phyloP scores from a whole-genome alignment of 164 flowering plant genomes.

The Magnolia officinalis region DNA sequence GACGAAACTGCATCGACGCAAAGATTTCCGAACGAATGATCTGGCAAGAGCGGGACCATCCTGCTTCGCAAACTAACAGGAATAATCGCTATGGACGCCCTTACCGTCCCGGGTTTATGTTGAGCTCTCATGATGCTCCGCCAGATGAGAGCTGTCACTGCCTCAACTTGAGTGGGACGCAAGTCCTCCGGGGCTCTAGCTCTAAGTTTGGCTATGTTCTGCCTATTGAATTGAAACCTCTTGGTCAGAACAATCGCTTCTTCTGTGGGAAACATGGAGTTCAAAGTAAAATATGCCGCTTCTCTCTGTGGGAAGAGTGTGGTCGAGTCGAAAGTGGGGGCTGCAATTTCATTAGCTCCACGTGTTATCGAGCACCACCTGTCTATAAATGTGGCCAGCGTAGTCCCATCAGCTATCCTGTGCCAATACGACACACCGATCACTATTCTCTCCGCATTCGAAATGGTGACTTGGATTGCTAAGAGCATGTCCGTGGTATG shows the following conservation, averaged over 20 bases:
- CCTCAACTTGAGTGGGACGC: conserved; percentile 2
- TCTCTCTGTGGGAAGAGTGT: neutral
- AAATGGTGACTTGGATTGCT: conserved; percentile 18
- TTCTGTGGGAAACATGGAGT: neutral
- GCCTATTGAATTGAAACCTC: neutral
- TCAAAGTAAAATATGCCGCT: neutral
- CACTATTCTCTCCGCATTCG: conserved; percentile 22
- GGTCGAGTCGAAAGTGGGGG: neutral
- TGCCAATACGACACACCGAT: conserved; percentile 19
- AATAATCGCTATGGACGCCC: conserved; percentile 13
- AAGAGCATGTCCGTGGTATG: neutral
- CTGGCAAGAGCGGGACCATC: too few species aligned
- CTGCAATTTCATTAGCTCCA: neutral
- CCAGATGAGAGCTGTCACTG: neutral
- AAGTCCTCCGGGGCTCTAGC: neutral
- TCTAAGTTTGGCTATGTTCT: neutral
- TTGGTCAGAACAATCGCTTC: neutral
- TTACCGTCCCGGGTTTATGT: neutral
- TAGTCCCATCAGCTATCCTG: neutral
- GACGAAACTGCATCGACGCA: too few species aligned
- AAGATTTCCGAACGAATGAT: too few species aligned
- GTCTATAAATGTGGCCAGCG: conserved; percentile 18
- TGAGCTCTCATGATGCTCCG: neutral
- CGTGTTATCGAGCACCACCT: neutral
- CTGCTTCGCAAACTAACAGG: too few species aligned